Percentiles rank a stretch among this genome's conserved stretches.
phyloP scores from a whole-genome alignment of 805 yeast species.

The Teunomyces barrocoloradensis region DNA sequence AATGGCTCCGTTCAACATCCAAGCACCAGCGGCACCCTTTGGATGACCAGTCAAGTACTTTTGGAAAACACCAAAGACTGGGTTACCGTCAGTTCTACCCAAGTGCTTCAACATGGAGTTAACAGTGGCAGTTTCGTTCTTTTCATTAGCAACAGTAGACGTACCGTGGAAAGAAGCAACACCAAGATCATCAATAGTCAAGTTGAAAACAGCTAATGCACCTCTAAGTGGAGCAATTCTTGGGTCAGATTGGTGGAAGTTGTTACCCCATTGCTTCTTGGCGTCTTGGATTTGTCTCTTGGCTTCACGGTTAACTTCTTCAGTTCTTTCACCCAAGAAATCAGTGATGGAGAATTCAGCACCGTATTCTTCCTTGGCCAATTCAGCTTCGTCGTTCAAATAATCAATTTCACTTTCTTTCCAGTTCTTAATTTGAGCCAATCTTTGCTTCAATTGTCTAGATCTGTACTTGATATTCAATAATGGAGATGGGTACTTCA shows the following conservation, averaged over 20 bases:
- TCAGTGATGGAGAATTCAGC: slow-evolving; percentile 42
- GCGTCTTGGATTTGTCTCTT: slow-evolving; percentile 82
- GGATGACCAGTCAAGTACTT: slow-evolving; percentile 99
- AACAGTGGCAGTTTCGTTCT: slow-evolving; percentile 93
- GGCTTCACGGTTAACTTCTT: slow-evolving; percentile 84
- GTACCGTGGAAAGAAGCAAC: slow-evolving; percentile 99
- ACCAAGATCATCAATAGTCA: slow-evolving; percentile 90
- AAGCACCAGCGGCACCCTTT: slow-evolving; percentile 99
- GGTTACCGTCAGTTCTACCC: slow-evolving; percentile 97
- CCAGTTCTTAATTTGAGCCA: slow-evolving; percentile 77
- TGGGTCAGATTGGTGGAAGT: slow-evolving; percentile 86
- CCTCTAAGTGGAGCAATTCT: slow-evolving; percentile 97
- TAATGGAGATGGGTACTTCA: slow-evolving; percentile 76
- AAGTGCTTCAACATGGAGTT: slow-evolving; percentile 91
- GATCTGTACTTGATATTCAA: slow-evolving; percentile 90
- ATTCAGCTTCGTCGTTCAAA: slow-evolving; percentile 68
- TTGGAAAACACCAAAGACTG: slow-evolving; percentile 97
- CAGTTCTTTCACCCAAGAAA: slow-evolving; percentile 78
- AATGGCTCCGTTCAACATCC: slow-evolving; percentile 99
- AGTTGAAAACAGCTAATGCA: slow-evolving; percentile 89
- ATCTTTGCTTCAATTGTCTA: slow-evolving; percentile 82
- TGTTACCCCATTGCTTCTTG: slow-evolving; percentile 92
- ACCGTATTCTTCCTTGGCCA: slow-evolving; percentile 51
- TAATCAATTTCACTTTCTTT: slow-evolving; percentile 73
- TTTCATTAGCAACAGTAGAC: slow-evolving; percentile 96